Evolutionary conservation across 108 stramenopile species (phyloP), one percentile per base, ranked within the genome.

Genomic region (Skeletonema marinoi): DNA sequence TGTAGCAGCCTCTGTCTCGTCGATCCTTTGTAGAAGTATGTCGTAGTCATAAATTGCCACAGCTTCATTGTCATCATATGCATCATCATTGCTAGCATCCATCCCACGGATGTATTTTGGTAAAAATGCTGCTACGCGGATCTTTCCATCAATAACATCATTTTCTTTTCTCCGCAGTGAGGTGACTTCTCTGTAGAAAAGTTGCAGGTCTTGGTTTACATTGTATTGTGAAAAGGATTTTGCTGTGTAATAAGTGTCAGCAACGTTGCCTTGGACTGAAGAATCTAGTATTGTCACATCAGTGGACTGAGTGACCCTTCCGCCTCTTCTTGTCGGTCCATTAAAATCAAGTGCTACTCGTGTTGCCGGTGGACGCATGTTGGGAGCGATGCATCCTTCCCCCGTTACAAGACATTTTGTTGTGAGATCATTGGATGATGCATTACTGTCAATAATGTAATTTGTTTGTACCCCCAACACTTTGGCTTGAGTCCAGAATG

Each of bases 401-500:
- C 81, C 81, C n/a, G 77, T 73, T 10, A 82, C 81, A 21, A 78
- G 63, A 66, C 81, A 82, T 33, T 48, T 58, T 6, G 81, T 76
- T 41, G 75, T 67, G 19, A 82, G 14, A 29, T 17, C 30, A 19
- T 50, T 44, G 7, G 42, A 30, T 35, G 13, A 3, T 44, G 17
- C 12, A 32, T 39, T 12, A 10, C 2, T 32, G n/a, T 38, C 70
- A 10, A 30, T 21, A 0, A 44, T 33, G 9, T 35, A 10, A 25
- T 71, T 65, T 8, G 50, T 70, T 60, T 46, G 75, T 31, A 82
- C 31, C 13, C 70, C 60, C n/a, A 59, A 16, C 21, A 82, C 77
- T 41, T 82, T 82, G 13, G 71, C 36, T 56, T 78, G 50, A 29
- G 81, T 76, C 81, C 81, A 82, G 29, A 82, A 82, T 32, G 77